phyloP scores from a whole-genome alignment of 2,329 filamentous ascomycete genomes.

The Fusarium zealandicum region DNA sequence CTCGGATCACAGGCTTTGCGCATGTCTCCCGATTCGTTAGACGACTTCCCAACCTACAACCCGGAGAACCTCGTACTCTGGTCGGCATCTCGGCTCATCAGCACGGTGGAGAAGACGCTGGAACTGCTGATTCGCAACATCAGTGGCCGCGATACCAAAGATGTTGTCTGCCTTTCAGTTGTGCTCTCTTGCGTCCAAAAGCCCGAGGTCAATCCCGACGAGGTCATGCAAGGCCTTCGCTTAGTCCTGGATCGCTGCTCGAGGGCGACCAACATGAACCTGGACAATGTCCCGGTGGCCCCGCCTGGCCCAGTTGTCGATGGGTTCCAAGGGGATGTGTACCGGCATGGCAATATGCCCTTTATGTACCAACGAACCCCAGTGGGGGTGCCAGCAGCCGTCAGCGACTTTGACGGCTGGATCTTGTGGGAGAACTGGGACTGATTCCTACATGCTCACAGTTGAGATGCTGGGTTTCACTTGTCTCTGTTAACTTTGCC shows the following conservation, averaged over 20 bases:
- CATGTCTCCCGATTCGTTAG: conserved; percentile 46
- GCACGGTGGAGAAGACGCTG: conserved; percentile 56
- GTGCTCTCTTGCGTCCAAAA: conserved; percentile 56
- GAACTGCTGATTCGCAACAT: conserved; percentile 56
- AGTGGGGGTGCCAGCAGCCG: conserved; percentile 37
- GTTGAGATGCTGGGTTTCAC: no score
- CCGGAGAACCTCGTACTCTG: conserved; percentile 51
- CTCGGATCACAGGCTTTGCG: conserved; percentile 44
- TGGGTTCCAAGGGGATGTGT: conserved; percentile 39
- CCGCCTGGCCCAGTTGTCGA: conserved; percentile 17
- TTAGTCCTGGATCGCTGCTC: conserved; percentile 55
- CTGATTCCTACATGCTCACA: conserved; percentile 14
- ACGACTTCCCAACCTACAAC: conserved; percentile 46
- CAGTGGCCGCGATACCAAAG: conserved; percentile 58
- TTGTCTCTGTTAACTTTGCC: not conserved
- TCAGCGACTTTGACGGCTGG: conserved; percentile 46
- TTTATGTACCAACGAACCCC: conserved; percentile 45
- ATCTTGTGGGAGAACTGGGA: conserved; percentile 53
- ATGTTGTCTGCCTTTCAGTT: conserved; percentile 57
- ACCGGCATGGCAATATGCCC: conserved; percentile 39
- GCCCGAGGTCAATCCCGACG: conserved; percentile 51
- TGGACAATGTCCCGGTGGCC: conserved; percentile 45
- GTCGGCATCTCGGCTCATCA: conserved; percentile 51
- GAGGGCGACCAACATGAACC: conserved; percentile 52
- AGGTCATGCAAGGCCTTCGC: conserved; percentile 52